These are phyloP conservation scores for Aureobasidium pullulans DNA, from an alignment of 2,329 filamentous ascomycete species.

Conservation along the genomic window DNA sequence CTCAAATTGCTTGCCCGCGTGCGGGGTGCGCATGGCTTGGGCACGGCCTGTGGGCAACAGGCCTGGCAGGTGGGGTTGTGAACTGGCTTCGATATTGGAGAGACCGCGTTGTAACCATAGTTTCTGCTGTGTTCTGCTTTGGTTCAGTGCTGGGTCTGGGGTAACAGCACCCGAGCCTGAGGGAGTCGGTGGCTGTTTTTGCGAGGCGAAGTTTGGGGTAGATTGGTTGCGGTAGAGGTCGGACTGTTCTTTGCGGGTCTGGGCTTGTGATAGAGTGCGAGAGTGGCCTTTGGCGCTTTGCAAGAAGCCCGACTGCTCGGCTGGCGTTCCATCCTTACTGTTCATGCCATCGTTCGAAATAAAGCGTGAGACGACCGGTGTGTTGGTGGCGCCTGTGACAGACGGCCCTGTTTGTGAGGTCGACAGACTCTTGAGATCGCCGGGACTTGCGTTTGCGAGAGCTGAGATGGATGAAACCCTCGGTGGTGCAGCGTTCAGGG, in stretches of 20 bases:
- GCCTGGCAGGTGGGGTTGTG: conserved; percentile 42
- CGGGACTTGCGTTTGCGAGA: conserved; percentile 27
- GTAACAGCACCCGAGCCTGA: conserved; percentile 14
- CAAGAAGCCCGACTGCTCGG: conserved; percentile 4
- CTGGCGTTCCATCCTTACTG: conserved; percentile 31
- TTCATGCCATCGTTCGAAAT: conserved; percentile 29
- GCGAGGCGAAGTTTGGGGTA: conserved; percentile 15
- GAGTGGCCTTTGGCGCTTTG: conserved; percentile 16
- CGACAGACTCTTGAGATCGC: conserved; percentile 28
- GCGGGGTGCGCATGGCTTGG: conserved; percentile 47
- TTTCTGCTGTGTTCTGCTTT: conserved; percentile 66
- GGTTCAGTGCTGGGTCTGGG: conserved; percentile 21
- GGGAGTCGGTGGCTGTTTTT: conserved; percentile 25
- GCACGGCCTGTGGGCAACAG: conserved; percentile 31
- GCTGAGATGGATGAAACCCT: conserved; percentile 57
- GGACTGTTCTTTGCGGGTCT: conserved; percentile 3
- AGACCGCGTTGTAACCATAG: conserved; percentile 66
- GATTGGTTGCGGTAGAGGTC: conserved; percentile 16
- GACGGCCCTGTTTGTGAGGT: conserved; percentile 28
- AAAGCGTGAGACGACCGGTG: conserved; percentile 39
- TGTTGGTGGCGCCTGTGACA: conserved; percentile 14
- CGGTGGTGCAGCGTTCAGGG: conserved; percentile 51
- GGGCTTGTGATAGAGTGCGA: conserved; percentile 11
- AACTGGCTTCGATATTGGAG: conserved; percentile 55
- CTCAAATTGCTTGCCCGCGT: conserved; percentile 47